Percentiles rank a stretch among this genome's conserved stretches.
Evolutionary conservation across 1,284 basidiomycete species (phyloP).

Genomic region (Stygiomarasmius scandens): DNA sequence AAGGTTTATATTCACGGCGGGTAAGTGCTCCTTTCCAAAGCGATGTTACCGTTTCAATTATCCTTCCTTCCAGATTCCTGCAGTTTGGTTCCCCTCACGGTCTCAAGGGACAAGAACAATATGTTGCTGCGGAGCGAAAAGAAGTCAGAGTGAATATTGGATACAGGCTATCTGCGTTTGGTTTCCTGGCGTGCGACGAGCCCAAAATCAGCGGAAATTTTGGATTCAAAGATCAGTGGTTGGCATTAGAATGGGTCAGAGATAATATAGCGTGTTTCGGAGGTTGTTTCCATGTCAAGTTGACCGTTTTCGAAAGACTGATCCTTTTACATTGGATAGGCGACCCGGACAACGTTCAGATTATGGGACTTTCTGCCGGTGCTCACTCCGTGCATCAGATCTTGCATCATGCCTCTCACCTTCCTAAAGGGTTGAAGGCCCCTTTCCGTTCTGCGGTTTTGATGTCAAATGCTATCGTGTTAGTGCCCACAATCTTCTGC

Average conservation of each 20-base stretch:
- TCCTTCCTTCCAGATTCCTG: slow-evolving; percentile 60
- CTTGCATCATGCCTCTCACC: slow-evolving; percentile 68
- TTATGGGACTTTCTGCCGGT: slow-evolving; percentile 73
- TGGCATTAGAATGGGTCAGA: slow-evolving; percentile 61
- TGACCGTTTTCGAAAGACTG: neutral
- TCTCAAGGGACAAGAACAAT: slow-evolving; percentile 63
- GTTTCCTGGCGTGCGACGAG: slow-evolving; percentile 67
- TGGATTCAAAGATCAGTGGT: slow-evolving; percentile 81
- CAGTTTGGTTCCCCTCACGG: slow-evolving; percentile 76
- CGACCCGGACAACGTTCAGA: slow-evolving; percentile 57
- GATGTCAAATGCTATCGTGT: slow-evolving; percentile 77
- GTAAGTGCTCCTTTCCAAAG: slow-evolving; percentile 31
- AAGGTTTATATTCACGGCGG: slow-evolving; percentile 79
- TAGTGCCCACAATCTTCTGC: slow-evolving; percentile 22
- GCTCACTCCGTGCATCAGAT: slow-evolving; percentile 78
- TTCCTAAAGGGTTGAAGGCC: slow-evolving; percentile 55
- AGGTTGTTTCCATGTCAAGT: slow-evolving; percentile 36
- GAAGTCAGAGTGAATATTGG: slow-evolving; percentile 77
- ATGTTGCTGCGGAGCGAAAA: slow-evolving; percentile 59
- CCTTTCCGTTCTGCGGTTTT: slow-evolving; percentile 69
- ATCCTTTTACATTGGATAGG: slow-evolving; percentile 36
- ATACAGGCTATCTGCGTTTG: slow-evolving; percentile 73
- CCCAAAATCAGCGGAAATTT: slow-evolving; percentile 69
- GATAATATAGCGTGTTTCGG: slow-evolving; percentile 63
- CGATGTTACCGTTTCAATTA: neutral